Evolutionary conservation across 306 rosid genomes (phyloP).

Genomic region (Myrica gale): DNA sequence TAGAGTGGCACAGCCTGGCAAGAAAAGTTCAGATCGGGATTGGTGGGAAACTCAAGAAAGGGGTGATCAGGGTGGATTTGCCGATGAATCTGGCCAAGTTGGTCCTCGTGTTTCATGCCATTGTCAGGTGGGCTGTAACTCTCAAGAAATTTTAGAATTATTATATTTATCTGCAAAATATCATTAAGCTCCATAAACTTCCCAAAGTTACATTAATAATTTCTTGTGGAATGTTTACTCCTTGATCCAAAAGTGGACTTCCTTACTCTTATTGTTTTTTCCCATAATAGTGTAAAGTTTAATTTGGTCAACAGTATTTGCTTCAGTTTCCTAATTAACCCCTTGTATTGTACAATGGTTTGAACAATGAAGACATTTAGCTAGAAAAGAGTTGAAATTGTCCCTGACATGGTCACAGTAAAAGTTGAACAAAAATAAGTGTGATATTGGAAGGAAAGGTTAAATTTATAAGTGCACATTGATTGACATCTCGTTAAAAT

Average conservation of each 20-base stretch:
- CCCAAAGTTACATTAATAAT: neutral
- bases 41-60: constrained; percentile 99
- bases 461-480: neutral
- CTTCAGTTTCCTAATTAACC: neutral
- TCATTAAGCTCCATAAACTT: neutral
- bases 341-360: neutral
- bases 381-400: neutral
- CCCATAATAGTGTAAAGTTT: neutral
- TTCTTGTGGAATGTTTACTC: neutral
- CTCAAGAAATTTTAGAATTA: neutral
- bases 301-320: neutral
- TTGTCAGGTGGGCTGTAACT: constrained; percentile 65
- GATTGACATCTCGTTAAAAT: too few relatives aligned
- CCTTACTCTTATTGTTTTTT: neutral
- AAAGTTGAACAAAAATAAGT: neutral
- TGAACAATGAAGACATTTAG: neutral
- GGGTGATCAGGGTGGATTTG: constrained; percentile 65
- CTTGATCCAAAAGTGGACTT: neutral
- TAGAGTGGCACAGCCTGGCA: constrained; percentile 32
- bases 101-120: constrained; percentile 93
- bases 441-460: neutral
- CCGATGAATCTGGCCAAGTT: constrained; percentile 80
- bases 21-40: constrained; percentile 45
- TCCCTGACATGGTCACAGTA: neutral
- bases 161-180: neutral